Percentiles rank a stretch among this genome's conserved stretches.
Evolutionary conservation across 306 rosid genomes (phyloP).

Genomic region (Cucurbita pepo): DNA sequence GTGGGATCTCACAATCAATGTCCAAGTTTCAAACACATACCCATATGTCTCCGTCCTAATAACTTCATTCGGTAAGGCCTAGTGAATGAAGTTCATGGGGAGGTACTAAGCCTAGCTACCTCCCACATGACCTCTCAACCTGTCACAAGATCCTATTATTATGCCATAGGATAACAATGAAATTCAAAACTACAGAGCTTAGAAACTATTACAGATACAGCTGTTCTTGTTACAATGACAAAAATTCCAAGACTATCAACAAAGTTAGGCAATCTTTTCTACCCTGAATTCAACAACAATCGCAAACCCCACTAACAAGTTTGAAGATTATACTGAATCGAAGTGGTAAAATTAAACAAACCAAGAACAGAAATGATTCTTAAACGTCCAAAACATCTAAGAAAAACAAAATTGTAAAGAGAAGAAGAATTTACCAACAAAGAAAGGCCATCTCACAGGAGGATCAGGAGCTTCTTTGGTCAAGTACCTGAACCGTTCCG

Average conservation of each 20-base stretch:
- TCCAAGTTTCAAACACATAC: background rate
- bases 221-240: background rate
- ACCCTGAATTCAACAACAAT: background rate
- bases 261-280: background rate
- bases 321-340: background rate
- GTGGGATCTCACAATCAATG: too few species aligned
- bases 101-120: background rate
- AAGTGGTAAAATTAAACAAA: background rate
- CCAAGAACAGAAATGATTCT: background rate
- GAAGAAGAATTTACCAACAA: constrained; percentile 35
- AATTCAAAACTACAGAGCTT: background rate
- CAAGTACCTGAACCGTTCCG: constrained; percentile 57
- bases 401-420: background rate
- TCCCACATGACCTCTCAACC: background rate
- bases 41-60: too few species aligned
- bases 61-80: background rate
- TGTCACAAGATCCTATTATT: background rate
- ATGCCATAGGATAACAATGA: background rate
- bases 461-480: constrained; percentile 58
- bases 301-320: background rate
- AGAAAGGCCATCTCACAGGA: constrained; percentile 71
- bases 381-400: constrained; percentile 4
- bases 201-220: background rate
- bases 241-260: background rate
- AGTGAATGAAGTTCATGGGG: background rate